Conservation (phyloP, 2,329 filamentous ascomycete species). For the Westerdykella ornata region DNA sequence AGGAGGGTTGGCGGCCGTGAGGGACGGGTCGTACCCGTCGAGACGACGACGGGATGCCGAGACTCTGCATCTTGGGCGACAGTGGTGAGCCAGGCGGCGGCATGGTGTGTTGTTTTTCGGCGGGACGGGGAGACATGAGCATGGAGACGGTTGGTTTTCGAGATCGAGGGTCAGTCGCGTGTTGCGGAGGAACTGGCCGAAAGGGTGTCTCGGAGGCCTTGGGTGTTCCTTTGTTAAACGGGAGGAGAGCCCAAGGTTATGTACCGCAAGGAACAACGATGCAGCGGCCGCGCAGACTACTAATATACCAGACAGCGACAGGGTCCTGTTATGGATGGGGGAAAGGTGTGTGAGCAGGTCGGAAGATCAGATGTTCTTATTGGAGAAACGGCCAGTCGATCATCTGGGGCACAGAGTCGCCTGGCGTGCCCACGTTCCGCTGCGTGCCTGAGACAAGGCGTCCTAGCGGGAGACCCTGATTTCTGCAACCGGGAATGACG, state of each 20-base stretch:
- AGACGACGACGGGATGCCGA: constrained; percentile 32
- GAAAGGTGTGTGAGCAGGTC: neutral
- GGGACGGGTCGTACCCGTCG: constrained; percentile 26
- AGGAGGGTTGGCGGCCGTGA: constrained; percentile 31
- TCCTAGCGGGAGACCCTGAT: too few species aligned
- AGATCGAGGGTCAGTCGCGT: constrained; percentile 11
- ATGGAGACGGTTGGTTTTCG: constrained; percentile 11
- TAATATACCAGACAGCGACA: neutral
- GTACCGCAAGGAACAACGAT: too few species aligned
- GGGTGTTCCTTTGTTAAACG: neutral
- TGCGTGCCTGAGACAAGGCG: too few species aligned
- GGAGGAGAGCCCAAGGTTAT: neutral
- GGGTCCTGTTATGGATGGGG: neutral
- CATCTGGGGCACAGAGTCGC: neutral
- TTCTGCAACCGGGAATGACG: too few species aligned
- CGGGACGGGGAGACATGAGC: constrained; percentile 23
- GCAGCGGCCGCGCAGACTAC: neutral
- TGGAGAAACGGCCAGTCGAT: neutral
- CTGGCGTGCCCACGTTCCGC: too few species aligned
- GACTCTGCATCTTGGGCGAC: constrained; percentile 31
- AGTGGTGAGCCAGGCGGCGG: constrained; percentile 29
- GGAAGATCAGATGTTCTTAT: neutral
- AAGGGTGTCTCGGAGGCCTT: neutral
- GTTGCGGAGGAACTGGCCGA: neutral
- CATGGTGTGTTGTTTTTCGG: constrained; percentile 19